These are phyloP conservation scores for Gelatoporia subvermispora DNA, from an alignment of 768 basidiomycete genomes.

Conservation along the genomic window DNA sequence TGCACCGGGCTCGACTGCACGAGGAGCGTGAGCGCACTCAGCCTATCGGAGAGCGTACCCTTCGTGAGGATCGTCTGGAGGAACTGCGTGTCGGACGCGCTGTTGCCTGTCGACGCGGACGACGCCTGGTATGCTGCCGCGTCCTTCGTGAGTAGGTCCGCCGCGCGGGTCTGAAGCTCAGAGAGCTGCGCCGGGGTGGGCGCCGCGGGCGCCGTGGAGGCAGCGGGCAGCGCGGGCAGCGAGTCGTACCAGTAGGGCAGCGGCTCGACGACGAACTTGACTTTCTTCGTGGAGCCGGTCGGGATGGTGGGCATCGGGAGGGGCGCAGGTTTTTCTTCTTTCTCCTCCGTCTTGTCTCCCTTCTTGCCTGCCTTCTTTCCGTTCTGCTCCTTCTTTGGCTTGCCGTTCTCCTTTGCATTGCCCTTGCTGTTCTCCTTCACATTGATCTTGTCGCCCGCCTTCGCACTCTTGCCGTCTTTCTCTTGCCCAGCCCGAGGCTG, in stretches of 20 bases:
- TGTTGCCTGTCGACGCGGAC: slow-evolving; percentile 38
- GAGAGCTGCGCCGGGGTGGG: slow-evolving; percentile 42
- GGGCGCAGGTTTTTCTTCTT: neutral
- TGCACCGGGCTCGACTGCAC: slow-evolving; percentile 87
- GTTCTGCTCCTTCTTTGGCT: neutral
- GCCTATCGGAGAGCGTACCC: slow-evolving; percentile 88
- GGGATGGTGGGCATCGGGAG: neutral
- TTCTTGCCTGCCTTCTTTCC: neutral
- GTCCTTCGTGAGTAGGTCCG: slow-evolving; percentile 41
- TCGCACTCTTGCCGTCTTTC: neutral
- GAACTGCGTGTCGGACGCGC: slow-evolving; percentile 72
- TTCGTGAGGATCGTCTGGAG: slow-evolving; percentile 79
- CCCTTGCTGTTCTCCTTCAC: neutral
- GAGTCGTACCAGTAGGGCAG: slow-evolving; percentile 53
- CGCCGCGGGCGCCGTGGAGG: slow-evolving; percentile 20
- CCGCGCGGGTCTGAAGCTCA: slow-evolving; percentile 41
- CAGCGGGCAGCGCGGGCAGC: slow-evolving; percentile 35
- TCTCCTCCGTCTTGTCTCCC: neutral
- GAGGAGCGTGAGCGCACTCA: slow-evolving; percentile 85
- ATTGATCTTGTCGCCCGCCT: neutral
- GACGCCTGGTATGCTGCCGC: slow-evolving; percentile 44
- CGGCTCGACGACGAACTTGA: slow-evolving; percentile 26
- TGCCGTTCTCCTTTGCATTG: neutral
- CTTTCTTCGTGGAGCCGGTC: neutral
- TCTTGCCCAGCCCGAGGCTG: neutral